These are phyloP conservation scores for Pistacia atlantica DNA, from an alignment of 345 rosid species.

Conservation along the genomic window DNA sequence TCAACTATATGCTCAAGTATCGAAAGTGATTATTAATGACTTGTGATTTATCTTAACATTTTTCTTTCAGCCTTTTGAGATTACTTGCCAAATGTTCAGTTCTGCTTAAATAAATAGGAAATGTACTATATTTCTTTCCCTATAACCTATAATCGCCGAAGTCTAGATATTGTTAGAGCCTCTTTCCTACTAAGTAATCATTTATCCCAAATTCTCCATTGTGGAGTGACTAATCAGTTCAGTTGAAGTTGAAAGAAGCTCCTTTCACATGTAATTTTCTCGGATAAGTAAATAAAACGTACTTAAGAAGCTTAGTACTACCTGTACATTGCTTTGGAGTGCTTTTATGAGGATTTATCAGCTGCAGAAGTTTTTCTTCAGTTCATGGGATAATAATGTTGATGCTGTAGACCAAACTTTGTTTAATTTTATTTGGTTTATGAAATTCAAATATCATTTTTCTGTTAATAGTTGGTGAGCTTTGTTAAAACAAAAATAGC, in stretches of 20 bases:
- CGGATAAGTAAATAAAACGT: background rate
- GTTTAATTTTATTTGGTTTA: conserved; percentile 2
- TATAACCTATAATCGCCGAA: background rate
- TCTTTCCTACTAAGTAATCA: background rate
- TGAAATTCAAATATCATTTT: background rate
- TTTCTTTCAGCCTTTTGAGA: background rate
- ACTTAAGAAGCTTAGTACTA: background rate
- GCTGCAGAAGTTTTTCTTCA: background rate
- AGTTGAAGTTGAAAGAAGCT: background rate
- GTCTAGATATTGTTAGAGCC: background rate
- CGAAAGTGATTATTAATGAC: background rate
- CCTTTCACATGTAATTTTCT: background rate
- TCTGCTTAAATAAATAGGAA: background rate
- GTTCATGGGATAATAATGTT: conserved; percentile 8
- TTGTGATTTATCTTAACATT: background rate
- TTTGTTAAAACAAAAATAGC: conserved; percentile 18
- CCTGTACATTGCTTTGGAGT: background rate
- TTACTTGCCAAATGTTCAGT: background rate
- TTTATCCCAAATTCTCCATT: background rate
- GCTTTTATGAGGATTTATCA: background rate
- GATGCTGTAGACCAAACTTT: background rate
- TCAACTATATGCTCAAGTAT: background rate
- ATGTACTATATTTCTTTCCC: background rate
- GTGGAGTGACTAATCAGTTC: background rate
- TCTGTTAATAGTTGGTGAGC: conserved; percentile 4